Evolutionary conservation across 164 flowering plant species (phyloP), one percentile per base, ranked within the genome.

Genomic region (Vitis riparia): DNA sequence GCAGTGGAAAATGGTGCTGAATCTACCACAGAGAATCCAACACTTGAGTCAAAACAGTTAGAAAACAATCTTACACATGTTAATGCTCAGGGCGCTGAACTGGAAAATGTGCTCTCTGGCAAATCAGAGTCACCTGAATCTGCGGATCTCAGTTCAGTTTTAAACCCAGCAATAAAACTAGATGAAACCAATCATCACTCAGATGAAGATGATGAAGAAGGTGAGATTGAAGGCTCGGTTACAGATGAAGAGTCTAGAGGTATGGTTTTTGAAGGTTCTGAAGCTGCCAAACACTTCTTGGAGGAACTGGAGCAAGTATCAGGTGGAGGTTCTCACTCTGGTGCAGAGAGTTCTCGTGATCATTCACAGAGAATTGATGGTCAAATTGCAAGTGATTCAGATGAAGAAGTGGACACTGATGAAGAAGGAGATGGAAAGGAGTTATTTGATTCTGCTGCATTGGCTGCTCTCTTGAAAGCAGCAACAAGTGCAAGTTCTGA

Each of bases 391-490:
- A 81, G 88, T 7, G 99, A 93, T 59, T 91, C 98, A 1, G 99
- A 94, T 66, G 99, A 92, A 74, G 98, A 91, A 78, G 91, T 66
- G 44, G 97, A 89, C 63, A 87, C 91, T 10, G 97, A 92, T 66
- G 97, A 91, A 60, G 97, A 89, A 55, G 91, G 81, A 23, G 94
- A 82, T 37, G 94, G 88, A 19, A 86, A 87, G 63, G 89, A 89
- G 80, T 60, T 91, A 47, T 90, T 93, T 82, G 97, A 95, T 81
- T 87, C 99, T 68, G 87, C 95, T 69, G 91, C 98, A 11, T 79
- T 93, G 82, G 86, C 98, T 70, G 97, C 98, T 65, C 89, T 95
- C 29, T 68, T 95, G 79, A 95, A 95, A 82, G 98, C 97, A 14
- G 98, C 98, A 13, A 78, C 85, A 1, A 83, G 82, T 78, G 90